Percentiles rank a stretch among this genome's conserved stretches.
Evolutionary conservation across 768 basidiomycete species (phyloP).

Genomic region (Phylloporus scabripes): DNA sequence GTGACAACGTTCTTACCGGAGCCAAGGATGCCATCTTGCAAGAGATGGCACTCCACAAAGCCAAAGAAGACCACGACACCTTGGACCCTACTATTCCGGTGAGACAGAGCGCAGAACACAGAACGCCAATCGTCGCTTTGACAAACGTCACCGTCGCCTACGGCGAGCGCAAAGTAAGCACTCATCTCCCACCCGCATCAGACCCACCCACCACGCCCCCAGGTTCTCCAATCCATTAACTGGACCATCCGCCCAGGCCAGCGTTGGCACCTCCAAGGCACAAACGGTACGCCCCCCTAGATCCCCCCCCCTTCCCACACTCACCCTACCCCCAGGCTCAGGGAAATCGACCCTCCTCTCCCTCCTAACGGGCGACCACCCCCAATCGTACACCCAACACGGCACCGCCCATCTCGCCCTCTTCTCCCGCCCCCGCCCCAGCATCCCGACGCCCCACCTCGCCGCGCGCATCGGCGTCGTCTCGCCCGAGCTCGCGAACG

Average conservation of each 20-base stretch:
- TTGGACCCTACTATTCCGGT: not conserved
- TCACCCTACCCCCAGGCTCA: slow-evolving; percentile 48
- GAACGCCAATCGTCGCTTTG: slow-evolving; percentile 53
- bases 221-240: slow-evolving; percentile 73
- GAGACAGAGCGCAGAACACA: slow-evolving; percentile 8
- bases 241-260: slow-evolving; percentile 84
- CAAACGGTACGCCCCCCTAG: slow-evolving; percentile 60
- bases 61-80: not conserved
- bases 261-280: slow-evolving; percentile 85
- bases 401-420: slow-evolving; percentile 43
- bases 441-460: slow-evolving; percentile 63
- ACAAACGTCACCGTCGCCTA: slow-evolving; percentile 68
- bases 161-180: slow-evolving; percentile 49
- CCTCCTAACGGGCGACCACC: slow-evolving; percentile 89
- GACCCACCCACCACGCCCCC: not conserved
- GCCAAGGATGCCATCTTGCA: slow-evolving; percentile 41
- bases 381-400: slow-evolving; percentile 81
- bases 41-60: slow-evolving; percentile 12
- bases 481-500: slow-evolving; percentile 86
- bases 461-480: slow-evolving; percentile 69
- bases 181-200: not conserved
- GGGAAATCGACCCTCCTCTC: slow-evolving; percentile 94
- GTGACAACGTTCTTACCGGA: slow-evolving; percentile 48
- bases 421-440: slow-evolving; percentile 56
- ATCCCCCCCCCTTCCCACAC: not conserved